Evolutionary conservation across 176 grass and related monocot genomes (phyloP).

Genomic region (Secale cereale): DNA sequence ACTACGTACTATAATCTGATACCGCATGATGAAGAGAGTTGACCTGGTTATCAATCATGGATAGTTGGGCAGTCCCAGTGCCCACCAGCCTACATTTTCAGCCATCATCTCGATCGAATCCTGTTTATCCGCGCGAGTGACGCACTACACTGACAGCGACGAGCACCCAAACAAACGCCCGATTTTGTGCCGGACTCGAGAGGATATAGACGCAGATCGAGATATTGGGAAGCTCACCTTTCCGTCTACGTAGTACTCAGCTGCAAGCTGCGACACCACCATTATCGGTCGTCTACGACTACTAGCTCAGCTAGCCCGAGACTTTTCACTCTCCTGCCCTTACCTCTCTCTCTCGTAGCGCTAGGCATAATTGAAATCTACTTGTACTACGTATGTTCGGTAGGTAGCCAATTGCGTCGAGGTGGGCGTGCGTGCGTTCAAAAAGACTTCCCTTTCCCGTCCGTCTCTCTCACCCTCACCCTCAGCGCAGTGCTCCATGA

Average conservation of each 20-base stretch:
- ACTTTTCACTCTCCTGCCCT: background rate
- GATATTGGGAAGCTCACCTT: constrained; percentile 21
- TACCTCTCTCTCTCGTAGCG: background rate
- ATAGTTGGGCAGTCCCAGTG: constrained; percentile 9
- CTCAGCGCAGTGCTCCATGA: constrained; percentile 25
- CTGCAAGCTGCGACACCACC: background rate
- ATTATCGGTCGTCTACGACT: background rate
- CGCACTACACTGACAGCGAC: background rate
- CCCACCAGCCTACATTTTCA: constrained; percentile 13
- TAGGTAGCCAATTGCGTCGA: constrained; percentile 47
- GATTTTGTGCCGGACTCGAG: background rate
- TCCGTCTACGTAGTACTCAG: background rate
- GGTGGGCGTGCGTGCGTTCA: constrained; percentile 10
- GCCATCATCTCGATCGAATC: background rate
- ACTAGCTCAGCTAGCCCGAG: background rate
- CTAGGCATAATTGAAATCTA: constrained; percentile 5
- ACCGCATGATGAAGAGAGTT: constrained; percentile 8
- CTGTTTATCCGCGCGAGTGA: constrained; percentile 7
- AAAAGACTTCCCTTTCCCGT: constrained; percentile 9
- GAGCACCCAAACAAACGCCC: background rate
- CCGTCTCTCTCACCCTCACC: background rate
- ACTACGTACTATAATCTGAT: background rate
- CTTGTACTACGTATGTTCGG: constrained; percentile 23
- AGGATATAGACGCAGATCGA: background rate
- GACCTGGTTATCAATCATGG: background rate